Conservation (phyloP, 495 filamentous ascomycete genomes). For the Trichoderma gamsii region DNA sequence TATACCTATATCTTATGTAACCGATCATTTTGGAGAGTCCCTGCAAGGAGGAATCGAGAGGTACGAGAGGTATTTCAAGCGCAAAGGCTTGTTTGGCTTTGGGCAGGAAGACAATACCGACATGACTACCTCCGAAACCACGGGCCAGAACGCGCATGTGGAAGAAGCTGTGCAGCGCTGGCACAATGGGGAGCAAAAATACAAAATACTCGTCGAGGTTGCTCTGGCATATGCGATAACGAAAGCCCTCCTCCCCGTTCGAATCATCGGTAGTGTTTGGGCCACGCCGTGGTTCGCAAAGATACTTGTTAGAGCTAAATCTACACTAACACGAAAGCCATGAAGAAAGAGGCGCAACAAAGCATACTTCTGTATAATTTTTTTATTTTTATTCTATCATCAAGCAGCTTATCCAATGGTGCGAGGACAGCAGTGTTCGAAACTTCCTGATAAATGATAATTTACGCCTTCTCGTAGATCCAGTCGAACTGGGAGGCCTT, state of each 20-base stretch:
- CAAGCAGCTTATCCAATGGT: neutral
- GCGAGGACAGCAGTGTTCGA: neutral
- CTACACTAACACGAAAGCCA: neutral
- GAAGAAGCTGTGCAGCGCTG: conserved; percentile 23
- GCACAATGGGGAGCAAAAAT: conserved; percentile 33
- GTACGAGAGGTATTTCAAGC: conserved; percentile 40
- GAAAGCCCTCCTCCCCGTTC: conserved; percentile 71
- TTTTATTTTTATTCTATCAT: neutral
- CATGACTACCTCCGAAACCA: conserved; percentile 16
- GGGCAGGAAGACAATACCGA: conserved; percentile 18
- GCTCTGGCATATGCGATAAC: conserved; percentile 85
- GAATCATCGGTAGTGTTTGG: conserved; percentile 74
- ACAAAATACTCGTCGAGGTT: conserved; percentile 58
- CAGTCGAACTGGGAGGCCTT: conserved; percentile 75
- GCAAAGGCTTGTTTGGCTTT: conserved; percentile 46
- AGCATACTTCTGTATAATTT: neutral
- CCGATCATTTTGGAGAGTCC: conserved; percentile 33
- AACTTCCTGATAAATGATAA: neutral
- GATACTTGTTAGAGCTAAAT: conserved; percentile 45
- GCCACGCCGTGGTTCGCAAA: conserved; percentile 92
- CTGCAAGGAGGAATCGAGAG: conserved; percentile 39
- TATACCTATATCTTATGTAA: conserved; percentile 49
- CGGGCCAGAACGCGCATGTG: conserved; percentile 19
- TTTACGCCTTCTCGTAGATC: conserved; percentile 80
- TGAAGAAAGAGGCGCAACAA: neutral